phyloP scores from a whole-genome alignment of 2,329 filamentous ascomycete genomes.

The Phymatotrichopsis omnivora region DNA sequence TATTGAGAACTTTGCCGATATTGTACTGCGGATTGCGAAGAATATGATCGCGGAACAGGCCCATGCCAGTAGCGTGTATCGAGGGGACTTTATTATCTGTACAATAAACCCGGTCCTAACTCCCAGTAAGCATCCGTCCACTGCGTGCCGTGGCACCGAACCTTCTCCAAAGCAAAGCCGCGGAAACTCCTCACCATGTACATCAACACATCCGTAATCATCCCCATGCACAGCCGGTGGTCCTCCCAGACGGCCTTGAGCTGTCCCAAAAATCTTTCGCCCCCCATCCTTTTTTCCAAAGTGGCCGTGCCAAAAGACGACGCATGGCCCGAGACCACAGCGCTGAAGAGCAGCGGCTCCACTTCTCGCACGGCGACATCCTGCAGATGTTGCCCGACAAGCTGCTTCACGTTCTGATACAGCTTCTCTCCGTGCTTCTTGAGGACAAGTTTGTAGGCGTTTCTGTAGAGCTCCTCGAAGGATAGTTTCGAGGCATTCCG shows the following conservation, averaged over 20 bases:
- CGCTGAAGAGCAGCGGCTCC: conserved; percentile 54
- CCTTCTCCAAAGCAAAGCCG: background rate
- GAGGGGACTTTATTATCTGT: conserved; percentile 62
- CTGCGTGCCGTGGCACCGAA: background rate
- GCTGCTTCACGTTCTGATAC: conserved; percentile 68
- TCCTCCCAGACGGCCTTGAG: conserved; percentile 75
- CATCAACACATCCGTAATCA: conserved; percentile 94
- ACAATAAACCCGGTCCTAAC: conserved; percentile 67
- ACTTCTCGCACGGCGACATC: conserved; percentile 63
- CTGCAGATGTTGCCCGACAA: conserved; percentile 73
- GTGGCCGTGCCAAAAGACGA: conserved; percentile 48
- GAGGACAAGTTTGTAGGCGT: conserved; percentile 85
- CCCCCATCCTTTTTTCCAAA: conserved; percentile 67
- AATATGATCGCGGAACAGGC: conserved; percentile 78
- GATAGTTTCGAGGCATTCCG: conserved; percentile 84
- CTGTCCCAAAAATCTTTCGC: conserved; percentile 70
- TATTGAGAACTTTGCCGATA: conserved; percentile 67
- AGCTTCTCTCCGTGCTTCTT: conserved; percentile 74
- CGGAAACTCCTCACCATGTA: conserved; percentile 50
- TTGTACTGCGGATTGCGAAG: conserved; percentile 46
- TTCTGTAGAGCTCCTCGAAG: conserved; percentile 91
- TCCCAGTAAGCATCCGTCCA: background rate
- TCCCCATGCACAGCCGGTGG: conserved; percentile 87
- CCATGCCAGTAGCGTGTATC: conserved; percentile 77
- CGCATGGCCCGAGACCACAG: conserved; percentile 37